These are phyloP conservation scores for Garcileccinum viscosum DNA, from an alignment of 1,284 basidiomycete genomes.

Conservation along the genomic window DNA sequence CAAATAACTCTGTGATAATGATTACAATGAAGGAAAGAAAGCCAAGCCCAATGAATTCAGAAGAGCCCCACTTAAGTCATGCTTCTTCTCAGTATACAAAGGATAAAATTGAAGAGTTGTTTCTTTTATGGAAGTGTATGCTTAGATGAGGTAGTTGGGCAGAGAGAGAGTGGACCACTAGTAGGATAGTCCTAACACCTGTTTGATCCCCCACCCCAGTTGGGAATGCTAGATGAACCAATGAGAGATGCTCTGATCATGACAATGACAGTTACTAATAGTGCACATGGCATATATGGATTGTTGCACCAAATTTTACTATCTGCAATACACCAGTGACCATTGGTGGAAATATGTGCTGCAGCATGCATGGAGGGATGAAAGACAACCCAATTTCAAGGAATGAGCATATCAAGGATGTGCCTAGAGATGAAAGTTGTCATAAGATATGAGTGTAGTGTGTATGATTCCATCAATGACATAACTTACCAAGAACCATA, in stretches of 20 bases:
- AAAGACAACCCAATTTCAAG: conserved; percentile 83
- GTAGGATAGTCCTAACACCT: conserved; percentile 64
- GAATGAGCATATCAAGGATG: conserved; percentile 80
- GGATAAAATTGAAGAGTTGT: no score
- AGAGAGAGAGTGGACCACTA: conserved; percentile 71
- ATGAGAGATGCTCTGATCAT: conserved; percentile 82
- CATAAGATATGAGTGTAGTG: no score
- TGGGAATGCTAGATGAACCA: conserved; percentile 73
- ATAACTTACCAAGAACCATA: conserved; percentile 64
- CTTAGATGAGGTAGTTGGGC: conserved; percentile 73
- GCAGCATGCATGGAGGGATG: conserved; percentile 66
- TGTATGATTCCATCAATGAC: neutral
- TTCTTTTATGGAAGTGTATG: conserved; percentile 48
- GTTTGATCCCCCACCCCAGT: conserved; percentile 87
- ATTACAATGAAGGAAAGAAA: conserved; percentile 84
- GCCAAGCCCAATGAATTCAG: conserved; percentile 84
- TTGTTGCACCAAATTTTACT: neutral
- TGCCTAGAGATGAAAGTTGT: conserved; percentile 50
- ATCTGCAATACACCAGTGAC: conserved; percentile 62
- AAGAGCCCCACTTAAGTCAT: conserved; percentile 69
- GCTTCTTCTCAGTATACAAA: neutral
- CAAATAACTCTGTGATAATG: conserved; percentile 78
- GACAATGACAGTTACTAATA: conserved; percentile 69
- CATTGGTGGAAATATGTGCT: conserved; percentile 81
- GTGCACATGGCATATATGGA: neutral